These are phyloP conservation scores for Trematosphaeria pertusa DNA, from an alignment of 2,329 filamentous ascomycete species.

Conservation along the genomic window DNA sequence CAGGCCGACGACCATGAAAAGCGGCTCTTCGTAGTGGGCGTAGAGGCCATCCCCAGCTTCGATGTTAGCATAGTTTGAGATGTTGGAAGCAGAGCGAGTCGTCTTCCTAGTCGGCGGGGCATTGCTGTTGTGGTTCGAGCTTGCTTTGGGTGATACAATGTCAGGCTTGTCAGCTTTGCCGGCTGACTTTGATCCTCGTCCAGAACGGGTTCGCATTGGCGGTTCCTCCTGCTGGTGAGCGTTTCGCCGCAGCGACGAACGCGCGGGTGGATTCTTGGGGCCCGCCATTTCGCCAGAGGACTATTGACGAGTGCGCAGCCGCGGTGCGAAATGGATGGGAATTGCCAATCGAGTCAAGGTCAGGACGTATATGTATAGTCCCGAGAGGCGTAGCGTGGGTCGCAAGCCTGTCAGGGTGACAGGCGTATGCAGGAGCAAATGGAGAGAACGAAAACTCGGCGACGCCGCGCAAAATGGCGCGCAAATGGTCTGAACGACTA, in stretches of 20 bases:
- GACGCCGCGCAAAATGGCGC: slow-evolving; percentile 21
- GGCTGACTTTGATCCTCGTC: slow-evolving; percentile 39
- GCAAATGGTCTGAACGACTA: slow-evolving; percentile 16
- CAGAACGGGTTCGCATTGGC: slow-evolving; percentile 42
- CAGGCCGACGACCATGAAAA: slow-evolving; percentile 45
- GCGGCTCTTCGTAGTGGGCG: slow-evolving; percentile 39
- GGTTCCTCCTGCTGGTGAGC: slow-evolving; percentile 39
- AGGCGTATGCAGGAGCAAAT: slow-evolving; percentile 26
- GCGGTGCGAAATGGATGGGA: slow-evolving; percentile 5
- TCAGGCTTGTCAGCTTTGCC: slow-evolving; percentile 37
- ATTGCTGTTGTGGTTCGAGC: slow-evolving; percentile 33
- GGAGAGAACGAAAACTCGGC: slow-evolving; percentile 27
- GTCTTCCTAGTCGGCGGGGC: slow-evolving; percentile 38
- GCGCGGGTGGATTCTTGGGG: slow-evolving; percentile 33
- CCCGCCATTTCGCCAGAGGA: slow-evolving; percentile 39
- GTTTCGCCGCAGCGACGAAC: slow-evolving; percentile 39
- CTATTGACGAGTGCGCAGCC: too few relatives aligned
- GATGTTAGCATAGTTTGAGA: slow-evolving; percentile 37
- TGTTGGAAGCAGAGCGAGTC: slow-evolving; percentile 45
- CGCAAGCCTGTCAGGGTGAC: slow-evolving; percentile 41
- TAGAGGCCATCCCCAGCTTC: slow-evolving; percentile 37
- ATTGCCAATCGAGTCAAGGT: slow-evolving; percentile 24
- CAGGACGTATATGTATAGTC: slow-evolving; percentile 33
- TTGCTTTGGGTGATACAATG: slow-evolving; percentile 31
- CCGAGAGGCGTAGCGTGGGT: slow-evolving; percentile 44